Conservation (phyloP, 2,329 filamentous ascomycete species). For the Monilinia aucupariae region DNA sequence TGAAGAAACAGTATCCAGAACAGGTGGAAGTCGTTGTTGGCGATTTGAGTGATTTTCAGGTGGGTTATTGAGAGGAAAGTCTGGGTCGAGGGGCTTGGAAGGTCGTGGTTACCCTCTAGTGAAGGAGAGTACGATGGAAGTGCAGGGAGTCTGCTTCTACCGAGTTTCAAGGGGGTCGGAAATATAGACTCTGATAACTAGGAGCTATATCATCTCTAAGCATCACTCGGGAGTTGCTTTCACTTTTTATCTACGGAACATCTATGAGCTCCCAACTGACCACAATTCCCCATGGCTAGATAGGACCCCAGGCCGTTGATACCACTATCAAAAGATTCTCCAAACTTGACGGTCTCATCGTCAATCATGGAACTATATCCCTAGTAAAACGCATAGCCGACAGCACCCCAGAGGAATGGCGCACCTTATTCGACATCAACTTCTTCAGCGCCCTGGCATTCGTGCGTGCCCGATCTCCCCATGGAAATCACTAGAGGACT, state of each 20-base stretch:
- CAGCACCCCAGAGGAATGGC: constrained; percentile 68
- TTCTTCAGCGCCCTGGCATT: constrained; percentile 78
- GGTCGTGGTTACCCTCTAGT: background rate
- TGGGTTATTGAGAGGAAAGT: constrained; percentile 31
- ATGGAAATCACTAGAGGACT: constrained; percentile 8
- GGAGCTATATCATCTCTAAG: background rate
- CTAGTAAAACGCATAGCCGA: constrained; percentile 68
- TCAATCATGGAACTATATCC: constrained; percentile 83
- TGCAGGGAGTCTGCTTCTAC: background rate
- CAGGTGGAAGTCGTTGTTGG: constrained; percentile 53
- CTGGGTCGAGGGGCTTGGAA: background rate
- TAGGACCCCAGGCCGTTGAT: constrained; percentile 57
- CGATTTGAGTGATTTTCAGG: constrained; percentile 50
- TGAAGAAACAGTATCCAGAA: constrained; percentile 47
- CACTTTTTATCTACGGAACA: too few species aligned
- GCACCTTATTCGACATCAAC: constrained; percentile 71
- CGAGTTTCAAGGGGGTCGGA: background rate
- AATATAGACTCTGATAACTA: background rate
- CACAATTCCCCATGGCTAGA: constrained; percentile 19
- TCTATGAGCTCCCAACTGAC: background rate
- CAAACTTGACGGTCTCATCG: constrained; percentile 70
- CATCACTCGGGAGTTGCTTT: background rate
- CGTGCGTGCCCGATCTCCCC: constrained; percentile 47
- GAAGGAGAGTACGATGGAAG: background rate
- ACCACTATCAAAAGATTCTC: constrained; percentile 64